Conservation (phyloP, 2,329 filamentous ascomycete genomes). For the Penicillium sp. region DNA sequence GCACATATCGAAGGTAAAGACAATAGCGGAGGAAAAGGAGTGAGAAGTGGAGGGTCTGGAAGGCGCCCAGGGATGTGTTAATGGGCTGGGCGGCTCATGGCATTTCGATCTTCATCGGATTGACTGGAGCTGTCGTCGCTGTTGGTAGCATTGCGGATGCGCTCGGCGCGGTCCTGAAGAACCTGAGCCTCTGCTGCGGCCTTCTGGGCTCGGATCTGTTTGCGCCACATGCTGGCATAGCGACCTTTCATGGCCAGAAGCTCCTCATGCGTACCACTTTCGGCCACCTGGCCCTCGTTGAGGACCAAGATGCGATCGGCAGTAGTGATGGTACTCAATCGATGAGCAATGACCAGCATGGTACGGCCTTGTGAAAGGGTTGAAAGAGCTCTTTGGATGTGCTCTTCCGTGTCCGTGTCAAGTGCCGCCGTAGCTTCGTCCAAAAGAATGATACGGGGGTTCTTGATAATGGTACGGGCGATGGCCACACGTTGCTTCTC, state of each 20-base stretch:
- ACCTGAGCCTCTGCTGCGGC: conserved; percentile 57
- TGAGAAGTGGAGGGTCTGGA: conserved; percentile 40
- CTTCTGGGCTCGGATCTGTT: conserved; percentile 72
- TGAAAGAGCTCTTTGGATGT: conserved; percentile 81
- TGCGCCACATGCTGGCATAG: conserved; percentile 83
- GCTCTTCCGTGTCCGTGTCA: conserved; percentile 86
- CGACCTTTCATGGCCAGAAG: conserved; percentile 64
- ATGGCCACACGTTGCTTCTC: conserved; percentile 94
- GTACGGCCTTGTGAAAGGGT: conserved; percentile 80
- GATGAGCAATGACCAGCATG: conserved; percentile 89
- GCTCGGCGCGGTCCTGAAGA: conserved; percentile 41
- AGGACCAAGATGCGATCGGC: conserved; percentile 80
- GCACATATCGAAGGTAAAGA: conserved; percentile 31
- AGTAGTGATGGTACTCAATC: conserved; percentile 76
- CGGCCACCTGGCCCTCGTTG: conserved; percentile 67
- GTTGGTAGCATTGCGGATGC: conserved; percentile 39
- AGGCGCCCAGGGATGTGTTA: conserved; percentile 59
- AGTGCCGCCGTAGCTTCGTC: conserved; percentile 90
- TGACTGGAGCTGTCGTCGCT: conserved; percentile 46
- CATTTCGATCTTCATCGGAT: conserved; percentile 44
- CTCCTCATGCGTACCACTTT: conserved; percentile 72
- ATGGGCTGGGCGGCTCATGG: conserved; percentile 13
- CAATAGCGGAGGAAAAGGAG: no score
- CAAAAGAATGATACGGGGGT: conserved; percentile 84
- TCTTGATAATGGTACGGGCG: conserved; percentile 85